Evolutionary conservation across 2,329 filamentous ascomycete genomes (phyloP), one percentile per base, ranked within the genome.

Genomic region (Coniochaeta sp.): DNA sequence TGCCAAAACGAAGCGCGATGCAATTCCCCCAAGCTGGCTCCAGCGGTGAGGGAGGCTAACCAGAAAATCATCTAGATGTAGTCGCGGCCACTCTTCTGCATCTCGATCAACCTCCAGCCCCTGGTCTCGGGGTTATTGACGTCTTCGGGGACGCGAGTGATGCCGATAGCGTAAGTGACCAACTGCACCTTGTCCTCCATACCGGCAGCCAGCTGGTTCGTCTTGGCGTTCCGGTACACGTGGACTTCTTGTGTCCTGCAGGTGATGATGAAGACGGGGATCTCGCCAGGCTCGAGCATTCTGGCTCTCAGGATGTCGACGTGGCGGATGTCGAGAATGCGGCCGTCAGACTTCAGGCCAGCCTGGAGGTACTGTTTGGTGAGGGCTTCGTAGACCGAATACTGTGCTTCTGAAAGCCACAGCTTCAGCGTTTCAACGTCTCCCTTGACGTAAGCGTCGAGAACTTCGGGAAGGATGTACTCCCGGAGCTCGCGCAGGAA

Each of bases 131-230:
- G 90, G 74, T 99, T 98, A 80, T 88, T 93, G 66, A 98, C 93
- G 67, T 99, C 95, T 72, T 99, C 95, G 2, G 95, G 88, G 62
- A 96, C 87, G 65, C 95, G 83, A 3, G 95, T 99, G 62, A 99
- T 89, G 68, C 95, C 95, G 67, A 99, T 98, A 64, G 93, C 95
- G 71, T 99, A 99, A 2, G 95, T 98, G 66, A 99, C 95, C 67
- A 96, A 87, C 77, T 99, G 95, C 26, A 99, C 95, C 78, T 93
- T 96, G 77, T 99, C 95, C 75, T 99, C 95, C 92, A 97, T 98
- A 50, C 95, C 95, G 14, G 93, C 93, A 3, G 93, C 93, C 55
- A 99, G 84, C 74, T 97, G 82, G 64, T 88, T 88, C 1, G 89
- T 89, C 82, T 99, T 98, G 61, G 89, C 87, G 65, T 98, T 96